Percentiles rank a stretch among this genome's conserved stretches.
phyloP scores from a whole-genome alignment of 2,329 filamentous ascomycete genomes.

The Drechmeria coniospora region DNA sequence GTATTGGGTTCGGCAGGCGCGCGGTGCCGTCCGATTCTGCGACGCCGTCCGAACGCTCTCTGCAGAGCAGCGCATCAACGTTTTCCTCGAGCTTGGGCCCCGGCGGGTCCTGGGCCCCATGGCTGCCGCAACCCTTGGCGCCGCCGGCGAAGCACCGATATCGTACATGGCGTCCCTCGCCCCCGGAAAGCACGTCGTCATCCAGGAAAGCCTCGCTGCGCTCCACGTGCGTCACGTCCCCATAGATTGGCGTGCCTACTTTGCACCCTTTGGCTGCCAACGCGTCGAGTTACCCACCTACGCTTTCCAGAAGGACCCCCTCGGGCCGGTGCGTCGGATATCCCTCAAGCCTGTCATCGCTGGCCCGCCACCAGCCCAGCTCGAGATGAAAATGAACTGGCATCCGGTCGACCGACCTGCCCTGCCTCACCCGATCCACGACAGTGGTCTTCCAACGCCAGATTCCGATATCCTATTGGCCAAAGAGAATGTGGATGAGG shows the following conservation, averaged over 20 bases:
- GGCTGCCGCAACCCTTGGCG: conserved; percentile 9
- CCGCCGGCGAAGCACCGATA: not conserved
- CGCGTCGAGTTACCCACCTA: conserved; percentile 16
- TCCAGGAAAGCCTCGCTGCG: conserved; percentile 10
- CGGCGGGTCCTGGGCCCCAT: conserved; percentile 12
- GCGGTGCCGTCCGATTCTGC: conserved; percentile 49
- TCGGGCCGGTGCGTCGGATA: not conserved
- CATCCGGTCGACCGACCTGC: not conserved
- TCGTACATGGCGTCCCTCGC: conserved; percentile 13
- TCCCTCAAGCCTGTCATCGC: not conserved
- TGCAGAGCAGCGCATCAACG: conserved; percentile 9
- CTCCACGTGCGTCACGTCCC: conserved; percentile 11
- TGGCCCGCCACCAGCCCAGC: not conserved
- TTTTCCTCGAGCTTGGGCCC: conserved; percentile 16
- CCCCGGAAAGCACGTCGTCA: conserved; percentile 4
- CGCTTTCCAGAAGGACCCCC: conserved; percentile 12
- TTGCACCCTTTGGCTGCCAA: conserved; percentile 11
- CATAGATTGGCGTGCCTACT: conserved; percentile 16
- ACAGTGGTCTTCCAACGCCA: not conserved
- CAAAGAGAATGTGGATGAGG: conserved; percentile 1
- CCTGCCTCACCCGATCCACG: not conserved
- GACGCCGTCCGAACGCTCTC: conserved; percentile 13
- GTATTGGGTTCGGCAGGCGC: conserved; percentile 45
- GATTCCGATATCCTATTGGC: not conserved
- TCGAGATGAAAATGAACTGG: not conserved